A percentile compares a stretch with the other conserved stretches of the same genome.
Evolutionary conservation across 2,329 filamentous ascomycete genomes (phyloP).

Genomic region (Rhinocladiella similis): DNA sequence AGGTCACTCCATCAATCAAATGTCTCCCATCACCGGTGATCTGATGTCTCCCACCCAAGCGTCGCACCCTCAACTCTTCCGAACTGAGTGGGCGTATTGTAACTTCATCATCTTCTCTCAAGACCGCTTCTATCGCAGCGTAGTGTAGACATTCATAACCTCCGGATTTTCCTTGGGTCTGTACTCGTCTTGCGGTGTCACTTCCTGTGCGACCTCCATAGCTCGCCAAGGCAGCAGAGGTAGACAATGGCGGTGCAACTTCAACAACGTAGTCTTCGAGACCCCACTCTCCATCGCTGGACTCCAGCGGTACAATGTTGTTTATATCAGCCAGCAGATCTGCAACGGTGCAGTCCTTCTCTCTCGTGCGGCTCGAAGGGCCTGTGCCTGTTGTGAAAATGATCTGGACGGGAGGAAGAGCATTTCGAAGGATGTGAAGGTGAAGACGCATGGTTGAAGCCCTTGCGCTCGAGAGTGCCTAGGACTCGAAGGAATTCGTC

Average conservation of each 20-base stretch:
- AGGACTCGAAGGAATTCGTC: no score
- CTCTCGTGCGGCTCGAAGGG: constrained; percentile 42
- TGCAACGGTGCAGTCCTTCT: constrained; percentile 65
- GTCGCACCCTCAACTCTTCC: constrained; percentile 71
- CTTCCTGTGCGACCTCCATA: no score
- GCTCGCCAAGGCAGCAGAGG: no score
- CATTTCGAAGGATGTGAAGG: constrained; percentile 70
- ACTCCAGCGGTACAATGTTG: constrained; percentile 77
- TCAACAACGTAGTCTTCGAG: constrained; percentile 88
- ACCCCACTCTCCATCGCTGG: constrained; percentile 68
- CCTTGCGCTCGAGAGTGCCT: no score
- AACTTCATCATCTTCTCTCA: constrained; percentile 83
- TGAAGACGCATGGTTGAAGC: constrained; percentile 64
- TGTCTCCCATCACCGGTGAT: constrained; percentile 77
- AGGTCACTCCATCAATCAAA: constrained; percentile 81
- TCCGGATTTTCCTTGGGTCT: no score
- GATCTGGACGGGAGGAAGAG: constrained; percentile 69
- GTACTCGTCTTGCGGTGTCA: no score
- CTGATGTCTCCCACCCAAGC: constrained; percentile 75
- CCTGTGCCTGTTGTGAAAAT: constrained; percentile 62
- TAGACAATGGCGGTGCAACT: constrained; percentile 48
- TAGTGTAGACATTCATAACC: constrained; percentile 85
- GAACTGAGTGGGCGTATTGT: constrained; percentile 78
- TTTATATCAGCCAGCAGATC: constrained; percentile 78
- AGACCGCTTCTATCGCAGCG: constrained; percentile 65